Base-by-base conservation (phyloP, 164 flowering plant genomes). In the Annona squamosa region DNA sequence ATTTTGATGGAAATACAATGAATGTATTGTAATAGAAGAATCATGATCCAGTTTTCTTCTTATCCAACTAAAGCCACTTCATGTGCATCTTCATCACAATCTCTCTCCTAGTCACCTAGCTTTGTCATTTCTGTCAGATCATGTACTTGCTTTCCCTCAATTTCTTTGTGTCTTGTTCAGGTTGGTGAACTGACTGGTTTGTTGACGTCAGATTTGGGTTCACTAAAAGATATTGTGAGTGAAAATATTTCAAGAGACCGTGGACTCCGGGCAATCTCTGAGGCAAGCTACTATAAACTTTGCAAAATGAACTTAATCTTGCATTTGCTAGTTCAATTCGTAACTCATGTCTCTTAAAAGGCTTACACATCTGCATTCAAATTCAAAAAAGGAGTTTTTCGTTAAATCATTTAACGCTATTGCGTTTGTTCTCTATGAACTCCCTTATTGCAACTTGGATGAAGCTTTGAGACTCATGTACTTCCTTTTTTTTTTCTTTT, bases 171-270 rank as follows among this genome's bases (percentile, higher is more conserved):
- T 43, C 57, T 72, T 69, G 6, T 74, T 41, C 77, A 94, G 99
- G 97, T 95, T 78, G 99, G 99, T 37, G 98, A 92, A 75, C 83
- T 95, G 69, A 89, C 91, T 74, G 94, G 92, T 56, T 78, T 95
- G 81, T 74, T 95, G 75, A 95, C 99, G 68, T 88, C 98, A 79
- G 99, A 95, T 79, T 84, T 95, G 89, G 97, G 96, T 68, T 86
- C 97, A 68, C 80, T 95, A 46, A 92, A 95, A 77, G 81, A 78
- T 84, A 75, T 88, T 73, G 96, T 92, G 70, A 89, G 94, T 75
- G 99, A 95, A 75, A 95, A 95, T 71, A 80, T 91, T 66, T 91
- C 98, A 72, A 85, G 99, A 80, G 99, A 95, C 78, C 97, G 99
- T 71, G 99, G 99, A 73, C 88, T 95, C 79, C 84, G 99, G 79